These are phyloP conservation scores for Prillingera fragicola DNA, from an alignment of 1,284 basidiomycete genomes.

Conservation along the genomic window DNA sequence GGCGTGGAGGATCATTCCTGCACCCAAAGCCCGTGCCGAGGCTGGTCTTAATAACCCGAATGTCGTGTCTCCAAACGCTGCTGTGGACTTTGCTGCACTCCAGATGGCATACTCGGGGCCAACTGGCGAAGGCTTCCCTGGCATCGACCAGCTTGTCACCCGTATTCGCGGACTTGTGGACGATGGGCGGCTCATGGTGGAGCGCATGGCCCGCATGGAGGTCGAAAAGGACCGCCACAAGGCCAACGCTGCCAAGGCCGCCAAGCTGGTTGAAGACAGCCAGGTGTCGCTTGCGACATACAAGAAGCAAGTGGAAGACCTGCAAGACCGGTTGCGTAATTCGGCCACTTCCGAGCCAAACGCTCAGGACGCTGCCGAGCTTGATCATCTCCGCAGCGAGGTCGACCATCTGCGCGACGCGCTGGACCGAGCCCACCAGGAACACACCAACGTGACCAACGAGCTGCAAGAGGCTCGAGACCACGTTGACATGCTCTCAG, in stretches of 20 bases:
- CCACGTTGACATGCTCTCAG: conserved; percentile 57
- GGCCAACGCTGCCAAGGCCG: conserved; percentile 80
- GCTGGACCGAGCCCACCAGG: conserved; percentile 6
- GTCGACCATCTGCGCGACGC: background rate
- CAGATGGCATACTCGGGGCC: conserved; percentile 30
- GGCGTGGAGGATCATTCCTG: conserved; percentile 73
- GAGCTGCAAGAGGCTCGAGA: conserved; percentile 41
- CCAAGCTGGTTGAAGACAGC: conserved; percentile 78
- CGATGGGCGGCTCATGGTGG: conserved; percentile 75
- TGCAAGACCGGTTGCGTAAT: conserved; percentile 10
- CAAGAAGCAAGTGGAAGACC: conserved; percentile 53
- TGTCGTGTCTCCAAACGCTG: conserved; percentile 48
- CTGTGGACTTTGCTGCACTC: conserved; percentile 45
- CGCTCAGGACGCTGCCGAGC: too few species aligned
- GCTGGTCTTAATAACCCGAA: conserved; percentile 57
- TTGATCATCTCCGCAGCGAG: conserved; percentile 27
- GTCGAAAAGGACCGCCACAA: conserved; percentile 80
- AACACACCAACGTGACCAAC: conserved; percentile 1
- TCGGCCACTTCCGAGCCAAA: too few species aligned
- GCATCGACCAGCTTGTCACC: conserved; percentile 64
- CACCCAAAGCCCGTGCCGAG: conserved; percentile 64
- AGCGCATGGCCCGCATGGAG: conserved; percentile 72
- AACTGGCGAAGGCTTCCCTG: conserved; percentile 27
- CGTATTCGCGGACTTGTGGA: conserved; percentile 69
- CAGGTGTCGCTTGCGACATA: conserved; percentile 73